Evolutionary conservation across 345 rosid species (phyloP), one percentile per base, ranked within the genome.

Genomic region (Chamaenerion angustifolium): DNA sequence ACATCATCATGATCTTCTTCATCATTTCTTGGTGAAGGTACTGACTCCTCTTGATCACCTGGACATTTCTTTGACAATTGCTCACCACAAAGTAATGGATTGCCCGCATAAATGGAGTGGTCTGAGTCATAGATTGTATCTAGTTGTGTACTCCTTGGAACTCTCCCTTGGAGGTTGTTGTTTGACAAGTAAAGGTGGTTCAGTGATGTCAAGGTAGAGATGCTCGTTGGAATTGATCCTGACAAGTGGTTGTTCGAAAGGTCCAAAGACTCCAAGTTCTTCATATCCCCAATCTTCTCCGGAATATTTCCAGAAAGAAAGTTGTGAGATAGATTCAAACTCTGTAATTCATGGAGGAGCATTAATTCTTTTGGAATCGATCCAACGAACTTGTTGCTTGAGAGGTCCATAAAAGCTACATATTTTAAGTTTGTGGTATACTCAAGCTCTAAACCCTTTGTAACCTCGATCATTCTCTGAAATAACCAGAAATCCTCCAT

Each of bases 401-500:
- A 46, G 40, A 56, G 59, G 42, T 56, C 59, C 25, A 45, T 15
- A 11, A n/a, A 4, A 46, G 12, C 13, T 46, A 17, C 11, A 25
- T 3, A 17, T 1, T 0, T 46, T 17, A 46, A 18, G 25, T 46
- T 46, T 11, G 7, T 42, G 6, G 41, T 40, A 37, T 55, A 66
- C 13, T 51, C 16, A 2, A 7, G 0, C 16, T 49, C 27, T 37
- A 16, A 43, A 25, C 73, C 73, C 1, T 56, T 59, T 9, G 47
- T n/a, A 10, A 13, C 48, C 49, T 43, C 18, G 15, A 11, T 8
- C 13, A 49, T 4, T 11, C 49, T 46, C 11, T 53, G 62, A 21
- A 21, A 11, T 13, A 10, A 19, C 23, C 12, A 42, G 21, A 13
- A 23, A 16, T 13, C 0, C 0, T 37, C 0, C 0, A 10, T 15